Base-by-base conservation (phyloP, 371 early-diverging fungal genomes). In the Haplosporangium sp. region DNA sequence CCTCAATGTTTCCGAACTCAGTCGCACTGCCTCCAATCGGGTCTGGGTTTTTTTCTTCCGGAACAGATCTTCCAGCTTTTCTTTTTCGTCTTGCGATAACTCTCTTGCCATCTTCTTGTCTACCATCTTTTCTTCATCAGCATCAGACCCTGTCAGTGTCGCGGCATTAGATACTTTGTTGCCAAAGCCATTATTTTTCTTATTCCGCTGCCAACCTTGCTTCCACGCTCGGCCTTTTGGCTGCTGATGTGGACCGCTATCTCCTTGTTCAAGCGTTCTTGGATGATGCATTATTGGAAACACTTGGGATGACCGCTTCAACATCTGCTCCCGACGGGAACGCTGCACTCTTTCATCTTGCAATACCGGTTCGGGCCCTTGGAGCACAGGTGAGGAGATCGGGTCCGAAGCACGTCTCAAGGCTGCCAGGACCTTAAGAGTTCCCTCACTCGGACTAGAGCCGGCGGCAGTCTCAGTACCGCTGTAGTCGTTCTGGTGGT, bases 281-380 rank as follows among this genome's bases (percentile, higher is more conserved):
- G 41, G 36, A 50, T 64, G 56, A 36, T 67, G 53, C 20, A 62
- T 46, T 3, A 48, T 14, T 1, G 62, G 73, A 8, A 55, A 18
- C 36, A 72, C 6, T 29, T 66, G 65, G 0, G 73, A 65, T 0
- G 73, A 65, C 13, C 65, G 73, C 53, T 72, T 66, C 46, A 72
- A 23, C 57, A 45, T 51, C 29, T 60, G 54, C 12, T 70, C 64
- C 23, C 55, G 64, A 14, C 54, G 53, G 21, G 51, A 38, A 12
- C 40, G 38, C 20, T 53, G 50, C 14, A 18, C 23, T n/a, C 23
- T 13, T 29, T 59, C 42, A 4, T 65, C 50, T 1, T 59, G 59
- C 40, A 52, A n/a, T 5, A 47, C 21, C 18, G 11, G 48, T 21
- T 43, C 46, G 2, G 59, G 40, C 8, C 47, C 41, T 23, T 54